These are phyloP conservation scores for Claviceps monticola DNA, from an alignment of 2,329 filamentous ascomycete species.

Conservation along the genomic window DNA sequence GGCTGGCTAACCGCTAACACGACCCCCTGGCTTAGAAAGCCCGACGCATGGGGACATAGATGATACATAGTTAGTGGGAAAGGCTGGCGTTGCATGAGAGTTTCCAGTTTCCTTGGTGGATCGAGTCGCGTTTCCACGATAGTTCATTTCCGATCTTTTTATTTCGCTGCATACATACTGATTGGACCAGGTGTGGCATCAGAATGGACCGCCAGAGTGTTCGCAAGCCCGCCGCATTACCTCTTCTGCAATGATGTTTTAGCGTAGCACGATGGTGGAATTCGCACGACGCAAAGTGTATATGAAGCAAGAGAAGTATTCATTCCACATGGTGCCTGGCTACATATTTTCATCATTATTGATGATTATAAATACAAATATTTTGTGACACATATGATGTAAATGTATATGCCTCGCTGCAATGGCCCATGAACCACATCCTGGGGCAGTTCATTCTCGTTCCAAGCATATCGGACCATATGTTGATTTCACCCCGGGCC, in stretches of 20 bases:
- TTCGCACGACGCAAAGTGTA: no score
- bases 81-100: background rate
- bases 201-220: conserved; percentile 6
- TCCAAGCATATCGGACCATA: no score
- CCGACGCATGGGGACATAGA: conserved; percentile 17
- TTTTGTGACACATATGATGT: no score
- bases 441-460: background rate
- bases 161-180: conserved; percentile 4
- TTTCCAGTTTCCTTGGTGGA: background rate
- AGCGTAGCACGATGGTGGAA: conserved; percentile 37
- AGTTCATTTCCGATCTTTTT: no score
- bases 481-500: no score
- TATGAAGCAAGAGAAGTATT: no score
- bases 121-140: background rate
- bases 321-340: background rate
- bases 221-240: conserved; percentile 18
- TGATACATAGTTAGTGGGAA: background rate
- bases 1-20: conserved; percentile 15
- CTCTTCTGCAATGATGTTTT: conserved; percentile 65
- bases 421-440: background rate
- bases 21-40: conserved; percentile 14
- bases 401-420: background rate
- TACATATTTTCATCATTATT: conserved; percentile 1
- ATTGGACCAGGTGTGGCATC: conserved; percentile 9
- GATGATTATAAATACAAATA: no score